These are phyloP conservation scores for Przewalskia tangutica DNA, from an alignment of 257 asterid genomes.

Conservation along the genomic window DNA sequence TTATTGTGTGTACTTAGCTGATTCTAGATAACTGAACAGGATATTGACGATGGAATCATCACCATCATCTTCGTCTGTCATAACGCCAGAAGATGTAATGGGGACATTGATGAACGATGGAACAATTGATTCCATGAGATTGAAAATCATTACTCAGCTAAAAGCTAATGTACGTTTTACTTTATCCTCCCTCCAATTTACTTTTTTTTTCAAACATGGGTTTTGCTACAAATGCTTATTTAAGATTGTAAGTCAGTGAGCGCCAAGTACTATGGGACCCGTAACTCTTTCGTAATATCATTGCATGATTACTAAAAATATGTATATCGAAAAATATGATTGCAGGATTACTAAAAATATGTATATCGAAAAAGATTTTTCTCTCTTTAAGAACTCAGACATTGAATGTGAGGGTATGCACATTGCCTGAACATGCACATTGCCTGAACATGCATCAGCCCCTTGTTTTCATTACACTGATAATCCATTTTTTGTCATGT, in stretches of 20 bases:
- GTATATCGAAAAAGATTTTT: neutral
- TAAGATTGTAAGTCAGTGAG: neutral
- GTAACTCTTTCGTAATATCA: neutral
- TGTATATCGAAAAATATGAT: neutral
- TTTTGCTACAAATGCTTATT: neutral
- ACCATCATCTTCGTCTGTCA: slow-evolving; percentile 29
- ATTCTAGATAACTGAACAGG: neutral
- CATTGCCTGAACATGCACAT: neutral
- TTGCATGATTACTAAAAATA: neutral
- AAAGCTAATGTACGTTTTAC: slow-evolving; percentile 65
- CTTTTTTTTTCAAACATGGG: neutral
- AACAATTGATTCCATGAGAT: slow-evolving; percentile 74
- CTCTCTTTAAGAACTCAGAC: neutral
- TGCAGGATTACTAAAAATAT: neutral
- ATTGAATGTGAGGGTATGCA: neutral
- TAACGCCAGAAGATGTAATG: slow-evolving; percentile 76
- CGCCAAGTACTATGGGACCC: neutral
- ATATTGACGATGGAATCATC: neutral
- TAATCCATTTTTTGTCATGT: neutral
- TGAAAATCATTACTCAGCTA: slow-evolving; percentile 79
- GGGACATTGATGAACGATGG: slow-evolving; percentile 91
- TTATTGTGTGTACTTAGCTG: neutral
- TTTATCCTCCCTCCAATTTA: neutral
- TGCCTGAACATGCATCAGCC: neutral
- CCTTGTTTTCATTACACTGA: neutral